Conservation (phyloP, 805 yeast genomes). For the Lachancea sp. region DNA sequence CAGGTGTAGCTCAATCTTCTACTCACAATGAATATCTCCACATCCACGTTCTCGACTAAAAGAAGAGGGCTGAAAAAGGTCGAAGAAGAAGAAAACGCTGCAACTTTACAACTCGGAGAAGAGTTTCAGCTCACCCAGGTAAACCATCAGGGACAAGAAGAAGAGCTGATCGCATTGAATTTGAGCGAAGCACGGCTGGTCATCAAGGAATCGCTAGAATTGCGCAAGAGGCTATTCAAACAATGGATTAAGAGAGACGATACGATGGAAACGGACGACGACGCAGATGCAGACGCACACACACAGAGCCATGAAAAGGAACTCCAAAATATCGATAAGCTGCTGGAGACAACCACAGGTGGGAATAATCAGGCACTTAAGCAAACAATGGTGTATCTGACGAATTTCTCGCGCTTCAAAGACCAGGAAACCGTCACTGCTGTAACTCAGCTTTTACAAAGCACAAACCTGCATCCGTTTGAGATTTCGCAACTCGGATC, state of each 20-base stretch:
- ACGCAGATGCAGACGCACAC: constrained; percentile 34
- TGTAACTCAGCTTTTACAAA: constrained; percentile 75
- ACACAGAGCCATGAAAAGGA: constrained; percentile 44
- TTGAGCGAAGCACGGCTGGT: constrained; percentile 84
- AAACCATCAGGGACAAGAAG: constrained; percentile 72
- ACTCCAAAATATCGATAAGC: constrained; percentile 27
- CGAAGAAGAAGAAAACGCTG: constrained; percentile 90
- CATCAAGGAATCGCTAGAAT: constrained; percentile 83
- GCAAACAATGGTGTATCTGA: constrained; percentile 81
- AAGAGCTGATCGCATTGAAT: constrained; percentile 76
- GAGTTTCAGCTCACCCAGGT: constrained; percentile 81
- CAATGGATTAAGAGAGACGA: constrained; percentile 20
- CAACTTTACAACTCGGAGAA: constrained; percentile 80
- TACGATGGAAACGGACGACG: constrained; percentile 24
- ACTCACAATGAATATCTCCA: constrained; percentile 68
- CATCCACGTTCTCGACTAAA: constrained; percentile 79
- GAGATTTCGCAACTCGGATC: constrained; percentile 88
- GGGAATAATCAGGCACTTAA: constrained; percentile 83
- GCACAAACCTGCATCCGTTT: constrained; percentile 83
- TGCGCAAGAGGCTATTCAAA: constrained; percentile 53
- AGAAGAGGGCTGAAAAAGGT: constrained; percentile 63
- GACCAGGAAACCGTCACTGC: constrained; percentile 91
- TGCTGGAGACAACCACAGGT: constrained; percentile 39
- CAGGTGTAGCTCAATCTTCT: background rate
- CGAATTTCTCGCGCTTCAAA: constrained; percentile 82